Evolutionary conservation across 2,329 filamentous ascomycete species (phyloP).

Genomic region (Penicillium frequentans): DNA sequence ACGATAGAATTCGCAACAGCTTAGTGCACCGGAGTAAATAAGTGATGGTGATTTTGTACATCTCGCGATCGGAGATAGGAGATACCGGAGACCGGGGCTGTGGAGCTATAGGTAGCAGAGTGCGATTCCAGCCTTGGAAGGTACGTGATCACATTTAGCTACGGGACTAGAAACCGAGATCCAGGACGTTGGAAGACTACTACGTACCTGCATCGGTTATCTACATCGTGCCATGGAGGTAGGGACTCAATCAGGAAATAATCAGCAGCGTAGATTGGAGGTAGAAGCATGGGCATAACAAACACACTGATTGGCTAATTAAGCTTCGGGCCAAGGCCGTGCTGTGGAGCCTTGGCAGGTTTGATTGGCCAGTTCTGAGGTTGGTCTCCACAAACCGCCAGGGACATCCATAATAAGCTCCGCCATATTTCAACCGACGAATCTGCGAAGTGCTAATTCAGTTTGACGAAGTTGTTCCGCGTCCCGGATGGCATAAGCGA

Average conservation of each 20-base stretch:
- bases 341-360: neutral
- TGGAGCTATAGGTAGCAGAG: too few relatives aligned
- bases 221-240: neutral
- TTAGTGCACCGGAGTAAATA: too few relatives aligned
- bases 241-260: neutral
- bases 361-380: neutral
- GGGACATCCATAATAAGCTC: neutral
- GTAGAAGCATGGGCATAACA: slow-evolving; percentile 1
- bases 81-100: too few relatives aligned
- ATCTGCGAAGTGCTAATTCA: neutral
- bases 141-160: neutral
- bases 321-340: neutral
- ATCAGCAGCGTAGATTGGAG: neutral
- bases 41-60: too few relatives aligned
- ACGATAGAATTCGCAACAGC: too few relatives aligned
- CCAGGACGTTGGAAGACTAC: neutral
- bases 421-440: neutral
- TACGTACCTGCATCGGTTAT: neutral
- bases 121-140: too few relatives aligned
- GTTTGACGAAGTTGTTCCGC: neutral
- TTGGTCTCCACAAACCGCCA: neutral
- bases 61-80: too few relatives aligned
- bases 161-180: neutral
- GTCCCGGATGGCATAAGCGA: neutral
- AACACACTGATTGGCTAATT: slow-evolving; percentile 3